Base-by-base conservation (phyloP, 257 asterid genomes). In the Schizonepeta tenuifolia region DNA sequence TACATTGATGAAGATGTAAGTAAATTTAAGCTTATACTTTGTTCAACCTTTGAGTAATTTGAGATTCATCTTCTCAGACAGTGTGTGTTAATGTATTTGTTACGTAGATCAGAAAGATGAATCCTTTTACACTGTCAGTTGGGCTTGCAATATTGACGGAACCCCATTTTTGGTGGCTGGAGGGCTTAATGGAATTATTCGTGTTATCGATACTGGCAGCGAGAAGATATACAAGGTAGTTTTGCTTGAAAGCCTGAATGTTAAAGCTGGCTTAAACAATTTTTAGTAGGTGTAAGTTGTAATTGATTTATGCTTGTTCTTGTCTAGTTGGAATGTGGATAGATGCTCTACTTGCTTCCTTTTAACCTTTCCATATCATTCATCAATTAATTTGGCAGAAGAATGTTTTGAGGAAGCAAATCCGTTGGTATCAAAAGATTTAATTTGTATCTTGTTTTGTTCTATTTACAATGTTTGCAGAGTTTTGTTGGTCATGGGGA, bases 401-500 rank as follows among this genome's bases (percentile, higher is more conserved):
- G 55, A 49, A 18, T 54, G 43, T 50, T 55, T 44, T 60, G 33
- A 44, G 24, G 31, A 36, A 33, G 40, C 14, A 75, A 54, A 44
- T 66, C 26, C 3, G 11, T 14, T 18, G 50, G 26, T 46, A 22
- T 60, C 8, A 24, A 47, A 24, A 22, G 33, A 44, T 22, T 50
- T 59, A 6, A 31, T 40, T 55, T 56, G 46, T 51, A 26, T 11
- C 43, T 51, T 51, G 20, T 60, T 11, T 14, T 3, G 36, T 70
- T 60, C 43, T 70, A 22, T 61, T 73, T 51, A 38, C 26, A 56
- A 7, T 79, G 36, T 55, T 12, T 80, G 80, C 90, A 95, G 99
- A 95, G 98, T 80, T 88, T 95, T 71, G 95, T 87, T 57, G 99
- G 98, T 44, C 98, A 92, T 72, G 99, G 98, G 72, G 98, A 95